Base-by-base conservation (phyloP, 495 filamentous ascomycete genomes). In the Hypoxylon lienhwacheense region DNA sequence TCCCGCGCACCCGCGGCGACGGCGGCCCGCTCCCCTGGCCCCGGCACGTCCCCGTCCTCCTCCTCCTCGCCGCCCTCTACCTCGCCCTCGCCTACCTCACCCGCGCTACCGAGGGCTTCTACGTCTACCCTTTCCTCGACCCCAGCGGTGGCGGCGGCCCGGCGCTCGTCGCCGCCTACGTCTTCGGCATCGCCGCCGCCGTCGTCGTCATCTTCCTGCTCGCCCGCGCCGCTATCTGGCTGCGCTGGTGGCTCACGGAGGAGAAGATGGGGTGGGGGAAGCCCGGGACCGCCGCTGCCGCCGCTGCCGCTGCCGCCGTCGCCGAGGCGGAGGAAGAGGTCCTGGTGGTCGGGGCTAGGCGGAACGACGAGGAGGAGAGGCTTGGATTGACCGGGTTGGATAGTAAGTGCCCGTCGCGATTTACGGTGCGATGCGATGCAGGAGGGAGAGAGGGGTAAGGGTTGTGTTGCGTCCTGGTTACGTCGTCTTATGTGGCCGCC, bases 51-150 rank as follows among this genome's bases (percentile, higher is more conserved):
- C 46, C 77, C 14, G 77, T 76, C 56, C 70, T 87, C 2, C 55
- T 88, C 36, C 15, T 87, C 11, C 54, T 92, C 0, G 76, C 92
- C 21, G 80, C 81, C 0, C 66, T 85, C 3, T 95, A 95, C 62
- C 78, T 90, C 4, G 79, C 72, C 15, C 72, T 95, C 7, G 88
- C 87, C 0, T 92, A 91, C 65, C 55, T 95, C 22, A 91, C 85
- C 8, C 64, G 79, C 45, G 79, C 81, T 0, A 84, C 82, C 0
- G 70, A 88, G 62, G 81, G 80, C 1, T 91, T 86, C 60, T 95
- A 89, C 64, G 76, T 85, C 0, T 95, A 95, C 66, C 54, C 56
- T 36, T 95, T 95, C 73, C 73, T 93, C 0, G 75, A 95, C 66
- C 77, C 80, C n/a, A n/a, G n/a, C n/a, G n/a, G n/a, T n/a, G 0